Conservation (phyloP, 176 grass and related monocot species). For the Canna indica region DNA sequence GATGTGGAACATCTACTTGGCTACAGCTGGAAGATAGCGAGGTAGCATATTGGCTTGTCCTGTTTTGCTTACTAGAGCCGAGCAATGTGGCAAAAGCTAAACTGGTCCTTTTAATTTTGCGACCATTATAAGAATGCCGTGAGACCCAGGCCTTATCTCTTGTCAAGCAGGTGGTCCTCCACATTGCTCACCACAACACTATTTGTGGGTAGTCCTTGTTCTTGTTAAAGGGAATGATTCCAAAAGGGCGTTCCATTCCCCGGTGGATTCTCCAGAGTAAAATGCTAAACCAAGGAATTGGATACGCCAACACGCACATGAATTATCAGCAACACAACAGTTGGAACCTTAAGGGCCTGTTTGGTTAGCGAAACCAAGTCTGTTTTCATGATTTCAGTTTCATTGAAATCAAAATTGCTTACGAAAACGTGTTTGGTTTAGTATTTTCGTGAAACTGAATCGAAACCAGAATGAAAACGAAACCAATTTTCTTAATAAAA, state of each 20-base stretch:
- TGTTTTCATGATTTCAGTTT: too few relatives aligned
- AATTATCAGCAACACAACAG: too few relatives aligned
- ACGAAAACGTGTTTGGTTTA: too few relatives aligned
- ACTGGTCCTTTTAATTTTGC: background rate
- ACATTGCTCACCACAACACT: background rate
- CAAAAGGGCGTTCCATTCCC: background rate
- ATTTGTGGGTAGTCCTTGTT: background rate
- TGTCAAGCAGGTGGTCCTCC: background rate
- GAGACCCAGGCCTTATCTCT: constrained; percentile 3
- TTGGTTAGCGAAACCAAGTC: too few relatives aligned
- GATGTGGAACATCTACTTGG: background rate
- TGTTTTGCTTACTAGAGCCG: too few relatives aligned
- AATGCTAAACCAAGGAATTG: background rate
- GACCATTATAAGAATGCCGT: background rate
- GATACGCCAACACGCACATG: too few relatives aligned
- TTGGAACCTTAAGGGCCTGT: too few relatives aligned
- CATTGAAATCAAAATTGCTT: too few relatives aligned
- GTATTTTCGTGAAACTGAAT: too few relatives aligned
- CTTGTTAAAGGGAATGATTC: background rate
- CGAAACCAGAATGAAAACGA: too few relatives aligned
- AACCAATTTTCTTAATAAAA: too few relatives aligned
- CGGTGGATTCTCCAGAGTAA: background rate
- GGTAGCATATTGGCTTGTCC: background rate
- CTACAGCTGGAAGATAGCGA: constrained; percentile 8
- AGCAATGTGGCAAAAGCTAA: too few relatives aligned